phyloP scores from a whole-genome alignment of 225 moss, liverwort and hornwort species.

The Antitrichia curtipendula region DNA sequence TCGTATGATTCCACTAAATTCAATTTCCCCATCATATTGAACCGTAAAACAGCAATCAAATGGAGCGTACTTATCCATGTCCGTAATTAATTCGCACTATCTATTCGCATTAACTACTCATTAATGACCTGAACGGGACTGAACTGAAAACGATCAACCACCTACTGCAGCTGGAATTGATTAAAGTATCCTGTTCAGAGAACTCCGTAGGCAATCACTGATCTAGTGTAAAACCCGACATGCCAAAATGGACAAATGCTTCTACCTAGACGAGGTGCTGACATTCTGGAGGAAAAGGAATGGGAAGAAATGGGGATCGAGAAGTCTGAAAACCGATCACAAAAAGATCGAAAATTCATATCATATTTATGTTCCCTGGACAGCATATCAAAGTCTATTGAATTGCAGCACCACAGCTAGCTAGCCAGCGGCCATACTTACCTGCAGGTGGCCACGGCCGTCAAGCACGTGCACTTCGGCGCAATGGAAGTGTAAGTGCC shows the following conservation, averaged over 20 bases:
- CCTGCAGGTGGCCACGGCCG: constrained; percentile 55
- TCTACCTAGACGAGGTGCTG: not conserved
- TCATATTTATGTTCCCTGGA: not conserved
- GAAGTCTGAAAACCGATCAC: too few species aligned
- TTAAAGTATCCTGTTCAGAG: not conserved
- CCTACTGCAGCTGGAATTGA: not conserved
- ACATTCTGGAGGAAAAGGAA: not conserved
- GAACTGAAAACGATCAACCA: not conserved
- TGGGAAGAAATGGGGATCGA: not conserved
- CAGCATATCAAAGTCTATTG: not conserved
- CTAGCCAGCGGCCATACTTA: not conserved
- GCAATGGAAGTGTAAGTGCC: constrained; percentile 51
- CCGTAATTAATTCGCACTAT: not conserved
- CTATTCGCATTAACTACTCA: not conserved
- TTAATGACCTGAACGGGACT: not conserved
- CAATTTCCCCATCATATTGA: too few species aligned
- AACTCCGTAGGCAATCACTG: not conserved
- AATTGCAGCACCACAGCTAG: not conserved
- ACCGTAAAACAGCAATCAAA: not conserved
- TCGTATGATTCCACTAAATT: too few species aligned
- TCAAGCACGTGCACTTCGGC: constrained; percentile 49
- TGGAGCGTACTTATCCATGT: not conserved
- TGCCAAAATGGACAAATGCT: not conserved
- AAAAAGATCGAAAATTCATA: not conserved
- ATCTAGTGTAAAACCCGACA: too few species aligned